Conservation (phyloP, 371 early-diverging fungal genomes). For the Mucor indicus region DNA sequence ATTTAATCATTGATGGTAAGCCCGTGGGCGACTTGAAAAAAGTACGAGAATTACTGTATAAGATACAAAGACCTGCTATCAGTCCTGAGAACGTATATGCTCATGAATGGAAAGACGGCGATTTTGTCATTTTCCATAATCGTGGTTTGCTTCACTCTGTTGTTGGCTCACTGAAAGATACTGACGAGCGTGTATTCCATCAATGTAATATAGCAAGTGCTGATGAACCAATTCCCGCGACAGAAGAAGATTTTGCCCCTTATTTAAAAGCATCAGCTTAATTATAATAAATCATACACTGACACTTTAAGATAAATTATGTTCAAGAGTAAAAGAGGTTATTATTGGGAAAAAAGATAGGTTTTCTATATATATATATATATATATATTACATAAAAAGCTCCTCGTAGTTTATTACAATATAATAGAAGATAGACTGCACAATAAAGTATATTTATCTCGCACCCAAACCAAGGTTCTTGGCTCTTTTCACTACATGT, state of each 20-base stretch:
- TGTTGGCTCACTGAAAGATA: slow-evolving; percentile 41
- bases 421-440: no score
- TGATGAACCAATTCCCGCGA: slow-evolving; percentile 38
- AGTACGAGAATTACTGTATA: slow-evolving; percentile 40
- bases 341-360: no score
- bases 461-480: no score
- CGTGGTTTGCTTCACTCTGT: slow-evolving; percentile 47
- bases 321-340: no score
- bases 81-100: slow-evolving; percentile 47
- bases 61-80: slow-evolving; percentile 44
- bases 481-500: no score
- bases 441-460: no score
- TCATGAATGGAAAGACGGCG: slow-evolving; percentile 51
- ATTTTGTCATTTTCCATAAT: slow-evolving; percentile 50
- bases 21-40: slow-evolving; percentile 43
- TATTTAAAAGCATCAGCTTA: slow-evolving; percentile 17
- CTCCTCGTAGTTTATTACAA: no score
- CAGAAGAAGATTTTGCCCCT: slow-evolving; percentile 43
- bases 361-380: no score
- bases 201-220: slow-evolving; percentile 48
- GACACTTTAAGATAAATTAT: no score
- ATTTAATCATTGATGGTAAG: slow-evolving; percentile 50
- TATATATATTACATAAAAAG: no score
- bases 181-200: slow-evolving; percentile 43
- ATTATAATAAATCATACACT: no score